Conservation (phyloP, 2,329 filamentous ascomycete genomes). For the Drechslerella stenobrocha region DNA sequence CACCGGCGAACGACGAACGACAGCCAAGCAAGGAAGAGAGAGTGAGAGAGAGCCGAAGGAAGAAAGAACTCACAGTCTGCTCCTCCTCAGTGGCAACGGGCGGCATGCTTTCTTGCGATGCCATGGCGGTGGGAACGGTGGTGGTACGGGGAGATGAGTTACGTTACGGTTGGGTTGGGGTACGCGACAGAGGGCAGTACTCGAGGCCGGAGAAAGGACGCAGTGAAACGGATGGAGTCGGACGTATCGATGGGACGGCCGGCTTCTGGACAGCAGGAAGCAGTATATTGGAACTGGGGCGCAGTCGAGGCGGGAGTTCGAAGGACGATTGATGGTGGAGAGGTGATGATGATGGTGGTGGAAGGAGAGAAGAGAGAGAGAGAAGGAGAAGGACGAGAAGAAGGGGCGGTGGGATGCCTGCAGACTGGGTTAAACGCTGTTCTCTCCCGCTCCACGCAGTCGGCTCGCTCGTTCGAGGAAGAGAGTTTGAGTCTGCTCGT, state of each 20-base stretch:
- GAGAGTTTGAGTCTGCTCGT: neutral
- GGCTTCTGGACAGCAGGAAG: no score
- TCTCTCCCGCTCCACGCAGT: neutral
- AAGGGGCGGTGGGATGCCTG: slow-evolving; percentile 5
- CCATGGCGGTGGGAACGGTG: slow-evolving; percentile 14
- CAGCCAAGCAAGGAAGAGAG: neutral
- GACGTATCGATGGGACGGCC: no score
- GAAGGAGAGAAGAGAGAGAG: neutral
- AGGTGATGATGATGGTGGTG: neutral
- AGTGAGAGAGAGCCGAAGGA: neutral
- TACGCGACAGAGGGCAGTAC: neutral
- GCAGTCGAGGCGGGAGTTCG: no score
- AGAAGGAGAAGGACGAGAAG: neutral
- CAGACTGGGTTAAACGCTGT: slow-evolving; percentile 5
- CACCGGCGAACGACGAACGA: no score
- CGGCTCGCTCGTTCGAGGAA: neutral
- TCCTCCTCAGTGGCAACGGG: slow-evolving; percentile 21
- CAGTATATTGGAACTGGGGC: no score
- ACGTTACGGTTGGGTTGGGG: neutral
- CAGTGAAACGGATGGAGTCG: no score
- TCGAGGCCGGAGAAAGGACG: no score
- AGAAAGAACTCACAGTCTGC: slow-evolving; percentile 18
- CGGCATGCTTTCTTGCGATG: slow-evolving; percentile 38
- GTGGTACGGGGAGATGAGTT: neutral
- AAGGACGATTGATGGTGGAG: no score